phyloP scores from a whole-genome alignment of 1,139 yeast genomes.

The Meyerozyma sp. region DNA sequence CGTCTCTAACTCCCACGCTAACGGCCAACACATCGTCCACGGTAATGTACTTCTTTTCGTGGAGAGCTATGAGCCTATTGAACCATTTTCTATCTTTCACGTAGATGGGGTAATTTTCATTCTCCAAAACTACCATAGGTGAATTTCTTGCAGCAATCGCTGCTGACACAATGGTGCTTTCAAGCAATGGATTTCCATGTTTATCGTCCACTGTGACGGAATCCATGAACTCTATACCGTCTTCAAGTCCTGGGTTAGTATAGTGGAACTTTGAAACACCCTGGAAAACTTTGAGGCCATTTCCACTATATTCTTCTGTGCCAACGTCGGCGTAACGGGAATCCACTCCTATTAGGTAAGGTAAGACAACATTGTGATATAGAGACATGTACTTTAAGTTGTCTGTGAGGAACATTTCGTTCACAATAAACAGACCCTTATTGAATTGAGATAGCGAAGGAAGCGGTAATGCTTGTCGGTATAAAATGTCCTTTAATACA shows the following conservation, averaged over 20 bases:
- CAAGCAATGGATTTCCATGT: slow-evolving; percentile 9
- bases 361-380: slow-evolving; percentile 36
- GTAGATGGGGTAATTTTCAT: slow-evolving; percentile 23
- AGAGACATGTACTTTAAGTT: slow-evolving; percentile 33
- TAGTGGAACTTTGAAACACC: slow-evolving; percentile 33
- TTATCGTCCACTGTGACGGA: slow-evolving; percentile 2
- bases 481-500: slow-evolving; percentile 27
- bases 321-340: slow-evolving; percentile 14
- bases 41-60: slow-evolving; percentile 24
- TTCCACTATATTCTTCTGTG: slow-evolving; percentile 23
- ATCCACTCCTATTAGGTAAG: slow-evolving; percentile 26
- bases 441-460: slow-evolving; percentile 27
- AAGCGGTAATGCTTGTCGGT: slow-evolving; percentile 27
- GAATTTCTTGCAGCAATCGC: slow-evolving; percentile 33
- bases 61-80: slow-evolving; percentile 26
- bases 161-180: slow-evolving; percentile 22
- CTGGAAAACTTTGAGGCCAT: slow-evolving; percentile 14
- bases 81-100: slow-evolving; percentile 40
- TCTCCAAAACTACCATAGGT: slow-evolving; percentile 22
- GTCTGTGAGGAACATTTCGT: slow-evolving; percentile 35
- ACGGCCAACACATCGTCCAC: slow-evolving; percentile 31
- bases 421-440: slow-evolving; percentile 31
- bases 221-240: not conserved
- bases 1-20: slow-evolving; percentile 36
- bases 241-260: slow-evolving; percentile 13